Base-by-base conservation (phyloP, 1,139 yeast species). In the Yamadazyma sp. region DNA sequence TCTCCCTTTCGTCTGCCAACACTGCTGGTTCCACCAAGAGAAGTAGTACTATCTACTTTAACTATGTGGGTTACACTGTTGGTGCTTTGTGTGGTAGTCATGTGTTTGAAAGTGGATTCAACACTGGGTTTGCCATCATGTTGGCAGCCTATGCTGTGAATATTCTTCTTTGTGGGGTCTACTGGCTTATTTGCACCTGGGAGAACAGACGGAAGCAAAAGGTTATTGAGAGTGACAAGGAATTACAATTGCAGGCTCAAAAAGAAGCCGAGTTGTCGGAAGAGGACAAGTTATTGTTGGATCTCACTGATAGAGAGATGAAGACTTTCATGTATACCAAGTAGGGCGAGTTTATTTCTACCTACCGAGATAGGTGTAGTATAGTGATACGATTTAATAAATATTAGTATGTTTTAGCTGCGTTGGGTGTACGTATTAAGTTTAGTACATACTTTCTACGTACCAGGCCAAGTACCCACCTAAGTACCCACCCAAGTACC, bases 71-170 rank as follows among this genome's bases (percentile, higher is more conserved):
- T 1, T 61, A 56, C 38, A 55, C 62, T 17, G 50, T 54, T 10
- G 67, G 62, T 4, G 53, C 59, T n/a, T 44, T 62, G 8, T 54
- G 58, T 32, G 67, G 66, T 1, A 63, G 64, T 6, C 64, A 62
- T 39, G 38, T 60, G n/a, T 61, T 60, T 41, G 51, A 52, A 31
- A 52, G 51, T 2, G 44, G 49, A 11, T 52, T 48, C 40, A 45
- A 46, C n/a, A 57, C 58, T 10, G 60, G 60, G 9, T 54, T 55
- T 34, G 45, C 48, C 24, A 57, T 57, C 9, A 49, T 55, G 50
- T 41, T 54, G 13, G 48, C 38, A 20, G 52, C 59, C 16, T 52
- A 52, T 29, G 42, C 44, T 34, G 49, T 45, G 22, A 63, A 68
- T 46, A 61, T 64, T 39, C 16, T 48, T 7, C 45, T 63, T 18